Base-by-base conservation (phyloP, 2,329 filamentous ascomycete species). In the Epichloe gansuensis region DNA sequence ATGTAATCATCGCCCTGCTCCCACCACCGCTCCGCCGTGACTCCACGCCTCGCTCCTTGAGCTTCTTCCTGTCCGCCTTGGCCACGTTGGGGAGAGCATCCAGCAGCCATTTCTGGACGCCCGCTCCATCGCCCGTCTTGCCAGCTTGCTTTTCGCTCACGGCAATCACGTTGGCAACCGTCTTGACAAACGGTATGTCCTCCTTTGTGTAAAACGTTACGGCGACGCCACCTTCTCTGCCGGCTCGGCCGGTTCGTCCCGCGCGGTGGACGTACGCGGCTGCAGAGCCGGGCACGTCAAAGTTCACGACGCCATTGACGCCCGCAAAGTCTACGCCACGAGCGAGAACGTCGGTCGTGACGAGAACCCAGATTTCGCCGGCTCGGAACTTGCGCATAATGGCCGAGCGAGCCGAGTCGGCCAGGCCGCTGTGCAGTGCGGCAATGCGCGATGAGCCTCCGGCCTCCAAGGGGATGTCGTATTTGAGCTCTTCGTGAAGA, bases 201-300 rank as follows among this genome's bases (percentile, higher is more conserved):
- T 96, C 93, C 66, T 93, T 89, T 0, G 91, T 97, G 69, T 95
- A 98, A 54, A 95, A 85, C 0, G 93, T 98, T 1, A 98, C 85
- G 0, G 90, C 91, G 3, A 95, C 80, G 47, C 93, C 93, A 21
- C 91, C 91, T 62, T 87, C 82, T 25, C 91, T 80, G 0, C 93
- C 93, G 0, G 91, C 93, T 23, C 93, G 80, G 0, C 91, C 93
- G 0, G 93, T 97, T 46, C 93, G 81, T 0, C 93, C 93, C 0
- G 93, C 90, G 11, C 93, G 87, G 69, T 98, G 93, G 6, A 98
- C 86, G 64, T 98, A 98, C 1, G 82, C 83, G 0, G 91, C 91
- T 5, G 86, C 86, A 0, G 87, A 91, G n/a, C 85, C 88, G 0
- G 93, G 93, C 8, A 96, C 89, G 67, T 98, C 93, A 70, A 96